A percentile compares a stretch with the other conserved stretches of the same genome.
Evolutionary conservation across 2,329 filamentous ascomycete species (phyloP).

Genomic region (Periconia digitata): DNA sequence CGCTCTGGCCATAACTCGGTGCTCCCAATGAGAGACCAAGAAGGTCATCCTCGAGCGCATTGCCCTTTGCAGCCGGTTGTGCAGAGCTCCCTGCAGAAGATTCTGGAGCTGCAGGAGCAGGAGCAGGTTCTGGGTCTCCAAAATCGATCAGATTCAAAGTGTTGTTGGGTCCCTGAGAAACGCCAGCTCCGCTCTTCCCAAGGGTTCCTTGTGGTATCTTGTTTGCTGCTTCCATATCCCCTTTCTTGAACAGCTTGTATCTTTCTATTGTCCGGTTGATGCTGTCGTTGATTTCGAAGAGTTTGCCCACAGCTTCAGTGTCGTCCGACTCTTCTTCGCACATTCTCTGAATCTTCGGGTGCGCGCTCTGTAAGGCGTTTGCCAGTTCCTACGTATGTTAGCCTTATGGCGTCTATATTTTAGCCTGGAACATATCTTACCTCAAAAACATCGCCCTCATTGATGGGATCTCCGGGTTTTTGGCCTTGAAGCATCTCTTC

Average conservation of each 20-base stretch:
- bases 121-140: slow-evolving; percentile 64
- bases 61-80: slow-evolving; percentile 54
- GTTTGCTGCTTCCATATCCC: slow-evolving; percentile 80
- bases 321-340: slow-evolving; percentile 98
- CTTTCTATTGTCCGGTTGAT: slow-evolving; percentile 96
- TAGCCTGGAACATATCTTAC: slow-evolving; percentile 43
- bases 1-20: slow-evolving; percentile 69
- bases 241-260: slow-evolving; percentile 95
- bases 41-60: slow-evolving; percentile 83
- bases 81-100: slow-evolving; percentile 43
- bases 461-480: slow-evolving; percentile 76
- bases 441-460: slow-evolving; percentile 69
- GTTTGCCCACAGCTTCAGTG: slow-evolving; percentile 89
- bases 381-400: slow-evolving; percentile 71
- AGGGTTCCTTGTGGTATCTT: slow-evolving; percentile 82
- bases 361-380: slow-evolving; percentile 83
- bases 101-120: slow-evolving; percentile 32
- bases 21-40: slow-evolving; percentile 79
- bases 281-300: slow-evolving; percentile 97
- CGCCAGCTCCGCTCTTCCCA: slow-evolving; percentile 64
- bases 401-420: slow-evolving; percentile 4
- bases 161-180: slow-evolving; percentile 67
- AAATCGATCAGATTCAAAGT: slow-evolving; percentile 96
- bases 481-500: slow-evolving; percentile 91
- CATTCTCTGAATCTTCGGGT: slow-evolving; percentile 99